Evolutionary conservation across 495 filamentous ascomycete genomes (phyloP).

Genomic region (Immersiella caudata): DNA sequence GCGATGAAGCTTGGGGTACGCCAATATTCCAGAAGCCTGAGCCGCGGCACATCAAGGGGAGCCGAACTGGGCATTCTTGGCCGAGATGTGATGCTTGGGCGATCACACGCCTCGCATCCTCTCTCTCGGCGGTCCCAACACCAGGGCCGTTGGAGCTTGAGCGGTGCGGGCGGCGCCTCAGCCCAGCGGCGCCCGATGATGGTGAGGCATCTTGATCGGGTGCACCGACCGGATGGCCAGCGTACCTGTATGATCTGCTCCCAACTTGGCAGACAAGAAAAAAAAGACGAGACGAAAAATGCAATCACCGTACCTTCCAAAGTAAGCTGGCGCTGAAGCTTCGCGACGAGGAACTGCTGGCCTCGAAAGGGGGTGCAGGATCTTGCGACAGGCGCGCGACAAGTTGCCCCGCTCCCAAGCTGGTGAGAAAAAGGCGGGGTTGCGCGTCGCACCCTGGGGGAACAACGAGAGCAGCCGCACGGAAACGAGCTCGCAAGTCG

Average conservation of each 20-base stretch:
- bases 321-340: background rate
- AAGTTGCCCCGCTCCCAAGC: constrained; percentile 26
- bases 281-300: constrained; percentile 10
- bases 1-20: background rate
- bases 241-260: constrained; percentile 35
- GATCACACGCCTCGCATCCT: constrained; percentile 39
- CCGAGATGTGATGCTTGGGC: constrained; percentile 19
- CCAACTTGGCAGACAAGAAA: constrained; percentile 6
- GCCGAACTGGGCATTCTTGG: constrained; percentile 4
- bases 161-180: background rate
- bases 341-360: constrained; percentile 12
- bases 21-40: constrained; percentile 24
- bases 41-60: constrained; percentile 1
- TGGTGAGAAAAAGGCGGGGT: constrained; percentile 15
- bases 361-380: background rate
- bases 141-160: constrained; percentile 4
- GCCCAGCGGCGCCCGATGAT: constrained; percentile 7
- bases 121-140: background rate
- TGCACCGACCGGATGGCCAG: constrained; percentile 17
- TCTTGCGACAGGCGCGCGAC: constrained; percentile 24
- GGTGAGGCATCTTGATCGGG: constrained; percentile 2
- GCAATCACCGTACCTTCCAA: constrained; percentile 10
- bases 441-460: background rate
- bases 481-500: background rate
- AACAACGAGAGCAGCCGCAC: background rate